phyloP scores from a whole-genome alignment of 1,284 basidiomycete genomes.

The Fomitopsis betulina region DNA sequence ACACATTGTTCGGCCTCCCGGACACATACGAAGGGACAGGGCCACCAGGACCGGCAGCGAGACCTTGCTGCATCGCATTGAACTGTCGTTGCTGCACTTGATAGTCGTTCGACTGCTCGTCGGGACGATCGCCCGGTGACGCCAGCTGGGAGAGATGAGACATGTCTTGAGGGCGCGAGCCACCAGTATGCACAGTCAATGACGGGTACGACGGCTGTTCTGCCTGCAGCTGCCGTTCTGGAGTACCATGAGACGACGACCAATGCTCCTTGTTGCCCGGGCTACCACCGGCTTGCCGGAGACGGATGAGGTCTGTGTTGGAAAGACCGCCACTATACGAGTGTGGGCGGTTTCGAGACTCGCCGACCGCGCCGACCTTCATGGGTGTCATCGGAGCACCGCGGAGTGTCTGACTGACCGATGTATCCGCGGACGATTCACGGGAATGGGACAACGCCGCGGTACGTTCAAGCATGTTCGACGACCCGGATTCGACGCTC shows the following conservation, averaged over 20 bases:
- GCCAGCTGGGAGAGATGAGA: conserved; percentile 22
- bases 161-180: conserved; percentile 37
- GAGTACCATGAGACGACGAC: conserved; percentile 26
- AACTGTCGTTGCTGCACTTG: conserved; percentile 51
- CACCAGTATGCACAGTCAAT: conserved; percentile 34
- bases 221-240: conserved; percentile 30
- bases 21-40: conserved; percentile 36
- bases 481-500: conserved; percentile 62
- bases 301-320: conserved; percentile 62
- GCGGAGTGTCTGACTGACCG: conserved; percentile 51
- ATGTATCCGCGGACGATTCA: conserved; percentile 71
- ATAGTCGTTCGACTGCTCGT: conserved; percentile 58
- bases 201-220: conserved; percentile 74
- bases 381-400: conserved; percentile 43
- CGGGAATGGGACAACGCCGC: conserved; percentile 64
- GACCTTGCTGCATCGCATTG: conserved; percentile 27
- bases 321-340: conserved; percentile 76
- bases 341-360: conserved; percentile 70
- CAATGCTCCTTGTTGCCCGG: conserved; percentile 26
- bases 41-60: conserved; percentile 12
- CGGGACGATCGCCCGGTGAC: conserved; percentile 22
- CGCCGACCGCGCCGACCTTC: conserved; percentile 45
- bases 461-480: conserved; percentile 59
- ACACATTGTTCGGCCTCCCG: conserved; percentile 43
- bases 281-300: conserved; percentile 61